Evolutionary conservation across 352 stramenopile genomes (phyloP).

Genomic region (Globisporangium canariense): DNA sequence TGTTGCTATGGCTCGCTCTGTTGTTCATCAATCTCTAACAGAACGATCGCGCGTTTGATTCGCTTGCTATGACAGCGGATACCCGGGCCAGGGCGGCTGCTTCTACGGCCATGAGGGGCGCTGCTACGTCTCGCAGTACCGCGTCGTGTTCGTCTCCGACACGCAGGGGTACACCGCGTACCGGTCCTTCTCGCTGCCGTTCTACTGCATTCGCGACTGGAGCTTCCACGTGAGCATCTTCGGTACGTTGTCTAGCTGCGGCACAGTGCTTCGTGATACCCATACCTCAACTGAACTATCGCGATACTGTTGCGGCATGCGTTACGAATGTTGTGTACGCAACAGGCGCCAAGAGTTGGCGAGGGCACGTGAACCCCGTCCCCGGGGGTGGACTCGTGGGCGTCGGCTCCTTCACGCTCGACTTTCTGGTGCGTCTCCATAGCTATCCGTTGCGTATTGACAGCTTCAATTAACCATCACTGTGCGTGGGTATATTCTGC

Average conservation of each 20-base stretch:
- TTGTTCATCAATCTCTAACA: neutral
- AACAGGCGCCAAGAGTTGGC: constrained; percentile 58
- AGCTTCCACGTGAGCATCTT: constrained; percentile 56
- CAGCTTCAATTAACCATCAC: neutral
- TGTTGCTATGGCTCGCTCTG: neutral
- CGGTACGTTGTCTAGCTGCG: constrained; percentile 26
- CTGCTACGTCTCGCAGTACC: constrained; percentile 80
- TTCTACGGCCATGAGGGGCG: constrained; percentile 69
- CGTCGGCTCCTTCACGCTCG: constrained; percentile 52
- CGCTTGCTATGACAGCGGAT: constrained; percentile 37
- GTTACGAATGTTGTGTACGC: neutral
- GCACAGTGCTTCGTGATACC: neutral
- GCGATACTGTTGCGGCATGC: neutral
- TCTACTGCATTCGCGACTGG: constrained; percentile 78
- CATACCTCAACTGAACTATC: neutral
- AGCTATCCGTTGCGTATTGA: neutral
- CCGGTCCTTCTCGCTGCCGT: constrained; percentile 71
- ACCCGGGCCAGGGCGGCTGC: constrained; percentile 76
- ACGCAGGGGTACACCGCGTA: constrained; percentile 36
- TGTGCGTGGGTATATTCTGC: neutral
- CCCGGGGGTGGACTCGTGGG: constrained; percentile 65
- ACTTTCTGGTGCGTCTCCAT: constrained; percentile 44
- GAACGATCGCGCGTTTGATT: neutral
- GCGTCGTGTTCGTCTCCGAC: constrained; percentile 64
- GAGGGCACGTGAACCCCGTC: constrained; percentile 65